Base-by-base conservation (phyloP, 2,329 filamentous ascomycete species). In the Capronia epimyces region DNA sequence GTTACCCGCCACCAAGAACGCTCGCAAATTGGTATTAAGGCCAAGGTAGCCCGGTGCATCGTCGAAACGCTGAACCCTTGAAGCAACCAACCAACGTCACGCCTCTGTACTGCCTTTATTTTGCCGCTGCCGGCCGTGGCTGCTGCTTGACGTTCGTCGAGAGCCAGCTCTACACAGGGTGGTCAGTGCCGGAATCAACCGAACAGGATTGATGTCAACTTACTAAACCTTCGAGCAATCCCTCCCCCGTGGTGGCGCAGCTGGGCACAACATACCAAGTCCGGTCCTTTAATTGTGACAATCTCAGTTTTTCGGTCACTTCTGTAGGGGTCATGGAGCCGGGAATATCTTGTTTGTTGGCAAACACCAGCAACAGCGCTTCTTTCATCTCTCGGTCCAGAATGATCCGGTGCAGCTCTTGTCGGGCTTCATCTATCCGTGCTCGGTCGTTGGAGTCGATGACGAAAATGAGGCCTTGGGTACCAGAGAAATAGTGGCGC, bases 301-400 rank as follows among this genome's bases (percentile, higher is more conserved):
- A 79, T 68, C 89, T 79, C 43, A 93, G 81, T 43, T 81, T 80
- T 59, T 89, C 83, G 60, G 85, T 90, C 55, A 93, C 82, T 70
- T 90, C 86, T 66, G 86, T 79, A 6, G 86, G 86, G 64, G 79
- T 86, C 83, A 91, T 82, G 59, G 86, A 86, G 67, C 88, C 87
- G 52, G 80, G 77, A 63, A 97, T 76, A 81, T 98, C 93, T 75
- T 97, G 93, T 81, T 98, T 98, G 78, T 98, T 98, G 66, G 93
- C 93, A 70, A 98, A 97, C 36, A 98, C 91, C 55, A 97, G 75
- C 63, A 98, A 76, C 63, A 97, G 77, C 56, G 89, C 90, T 67
- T 97, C 91, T 75, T 93, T 90, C 83, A 97, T 91, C 78, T 98
- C 93, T 59, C 91, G 84, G 70, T 97, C 93, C 71, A 95, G 93